phyloP scores from a whole-genome alignment of 148 eudicot genomes.

The Chenopodium formosanum region DNA sequence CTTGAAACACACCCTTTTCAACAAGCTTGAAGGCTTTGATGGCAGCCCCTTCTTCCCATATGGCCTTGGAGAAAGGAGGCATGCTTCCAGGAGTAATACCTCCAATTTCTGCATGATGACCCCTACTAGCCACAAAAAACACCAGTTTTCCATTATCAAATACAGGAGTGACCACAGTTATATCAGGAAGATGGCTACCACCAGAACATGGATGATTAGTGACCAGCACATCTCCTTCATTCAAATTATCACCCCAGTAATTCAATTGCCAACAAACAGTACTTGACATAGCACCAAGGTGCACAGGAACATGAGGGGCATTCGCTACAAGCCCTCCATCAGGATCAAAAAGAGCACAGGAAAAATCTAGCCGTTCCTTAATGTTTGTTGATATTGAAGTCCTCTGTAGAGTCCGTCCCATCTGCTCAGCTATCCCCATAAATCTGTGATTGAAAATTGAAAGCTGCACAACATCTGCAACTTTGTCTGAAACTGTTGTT shows the following conservation, averaged over 20 bases:
- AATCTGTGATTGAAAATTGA: constrained; percentile 94
- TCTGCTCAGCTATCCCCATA: constrained; percentile 99
- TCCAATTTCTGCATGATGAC: constrained; percentile 98
- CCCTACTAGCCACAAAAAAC: constrained; percentile 95
- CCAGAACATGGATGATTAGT: constrained; percentile 95
- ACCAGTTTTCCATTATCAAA: constrained; percentile 68
- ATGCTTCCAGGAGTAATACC: constrained; percentile 99
- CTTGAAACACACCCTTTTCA: constrained; percentile 87
- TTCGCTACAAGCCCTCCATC: constrained; percentile 95
- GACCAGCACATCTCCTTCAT: constrained; percentile 90
- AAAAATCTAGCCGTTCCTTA: constrained; percentile 90
- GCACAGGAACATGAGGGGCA: constrained; percentile 99
- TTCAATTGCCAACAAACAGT: constrained; percentile 86
- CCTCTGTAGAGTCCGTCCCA: constrained; percentile 96
- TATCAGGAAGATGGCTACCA: constrained; percentile 98
- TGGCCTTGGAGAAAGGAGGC: constrained; percentile 97
- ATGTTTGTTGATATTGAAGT: constrained; percentile 97
- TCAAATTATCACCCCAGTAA: constrained; percentile 77
- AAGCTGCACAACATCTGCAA: constrained; percentile 95
- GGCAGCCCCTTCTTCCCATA: constrained; percentile 99
- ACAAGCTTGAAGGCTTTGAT: constrained; percentile 97
- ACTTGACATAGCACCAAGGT: constrained; percentile 99
- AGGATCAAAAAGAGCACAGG: constrained; percentile 97
- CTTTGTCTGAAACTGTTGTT: constrained; percentile 55
- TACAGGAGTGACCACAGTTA: constrained; percentile 90